Evolutionary conservation across 441 rosid species (phyloP), one percentile per base, ranked within the genome.

Genomic region (Erysimum pusillum): DNA sequence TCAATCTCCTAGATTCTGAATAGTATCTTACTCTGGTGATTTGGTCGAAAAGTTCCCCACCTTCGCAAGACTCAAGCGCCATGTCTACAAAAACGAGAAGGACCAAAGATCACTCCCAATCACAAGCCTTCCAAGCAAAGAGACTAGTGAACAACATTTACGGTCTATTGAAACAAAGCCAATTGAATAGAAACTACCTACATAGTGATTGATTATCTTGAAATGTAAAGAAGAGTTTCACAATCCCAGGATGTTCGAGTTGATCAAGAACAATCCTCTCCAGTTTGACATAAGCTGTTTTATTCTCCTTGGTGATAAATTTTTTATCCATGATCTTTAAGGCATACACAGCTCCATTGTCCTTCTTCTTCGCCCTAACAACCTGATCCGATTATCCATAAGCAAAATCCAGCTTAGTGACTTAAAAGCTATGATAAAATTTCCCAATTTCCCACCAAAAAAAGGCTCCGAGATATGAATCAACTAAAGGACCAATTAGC

Each of bases 31-130:
- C 99, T 84, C 98, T 86, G 14, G 95, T 92, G 81, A 96, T 94
- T 83, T 96, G 99, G 84, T 91, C 98, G 65, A 96, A 96, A 84
- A 91, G 97, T 67, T 96, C 99, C 56, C 99, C 99, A 31, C 97
- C 99, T 85, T 96, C 97, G 58, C 98, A 96, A 60, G 99, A 94
- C 82, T 96, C 99, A 66, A 96, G 98, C 39, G 98, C 99, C 99
- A 96, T 96, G 59, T 92, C 99, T 96, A 80, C 76, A 79, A 81
- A 83, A 14, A 74, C 4, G 68, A 71, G 67, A 70, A 71, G 64
- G n/a, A 80, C 36, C 71, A 83, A 4, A 70, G 63, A 81, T 79
- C 81, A 87, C 88, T 66, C 79, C 90, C 89, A 87, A 54, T 88
- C 85, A 84, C 78, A 90, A 6, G 6, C 84, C 80, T 81, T 75